These are phyloP conservation scores for Butyriboletus loyo DNA, from an alignment of 768 basidiomycete species.

Conservation along the genomic window DNA sequence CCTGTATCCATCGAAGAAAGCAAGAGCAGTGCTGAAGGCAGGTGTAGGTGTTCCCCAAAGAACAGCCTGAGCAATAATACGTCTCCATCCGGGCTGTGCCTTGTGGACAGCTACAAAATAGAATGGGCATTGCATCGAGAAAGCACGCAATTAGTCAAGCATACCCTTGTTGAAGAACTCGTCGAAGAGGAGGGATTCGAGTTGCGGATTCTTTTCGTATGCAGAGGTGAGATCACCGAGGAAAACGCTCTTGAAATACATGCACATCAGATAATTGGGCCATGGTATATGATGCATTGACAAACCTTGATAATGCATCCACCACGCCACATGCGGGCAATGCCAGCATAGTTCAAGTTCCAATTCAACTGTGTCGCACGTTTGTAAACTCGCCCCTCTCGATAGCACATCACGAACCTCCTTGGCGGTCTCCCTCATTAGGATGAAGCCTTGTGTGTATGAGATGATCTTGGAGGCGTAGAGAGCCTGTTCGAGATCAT, in stretches of 20 bases:
- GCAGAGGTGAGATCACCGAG: conserved; percentile 89
- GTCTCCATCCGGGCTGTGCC: conserved; percentile 98
- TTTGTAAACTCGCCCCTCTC: conserved; percentile 3
- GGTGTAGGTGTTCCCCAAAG: conserved; percentile 98
- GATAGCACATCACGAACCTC: conserved; percentile 49
- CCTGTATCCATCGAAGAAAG: conserved; percentile 99
- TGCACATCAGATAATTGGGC: conserved; percentile 4
- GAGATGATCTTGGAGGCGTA: conserved; percentile 99
- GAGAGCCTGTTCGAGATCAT: conserved; percentile 97
- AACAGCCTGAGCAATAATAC: conserved; percentile 91
- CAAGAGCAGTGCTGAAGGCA: conserved; percentile 95
- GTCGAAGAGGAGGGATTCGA: conserved; percentile 93
- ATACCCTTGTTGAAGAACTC: conserved; percentile 95
- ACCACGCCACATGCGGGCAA: conserved; percentile 99
- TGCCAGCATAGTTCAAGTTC: conserved; percentile 97
- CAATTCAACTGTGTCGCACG: conserved; percentile 54
- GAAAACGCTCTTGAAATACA: conserved; percentile 72
- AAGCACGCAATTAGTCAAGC: neutral
- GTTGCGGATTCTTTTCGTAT: conserved; percentile 76
- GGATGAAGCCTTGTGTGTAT: conserved; percentile 99
- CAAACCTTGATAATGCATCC: conserved; percentile 97
- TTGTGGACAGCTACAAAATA: conserved; percentile 68
- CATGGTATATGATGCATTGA: conserved; percentile 7
- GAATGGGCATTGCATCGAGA: conserved; percentile 1
- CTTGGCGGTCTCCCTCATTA: conserved; percentile 97